Evolutionary conservation across 78 protist species (phyloP).

Genomic region (Dictyostelium brefeldianum): DNA sequence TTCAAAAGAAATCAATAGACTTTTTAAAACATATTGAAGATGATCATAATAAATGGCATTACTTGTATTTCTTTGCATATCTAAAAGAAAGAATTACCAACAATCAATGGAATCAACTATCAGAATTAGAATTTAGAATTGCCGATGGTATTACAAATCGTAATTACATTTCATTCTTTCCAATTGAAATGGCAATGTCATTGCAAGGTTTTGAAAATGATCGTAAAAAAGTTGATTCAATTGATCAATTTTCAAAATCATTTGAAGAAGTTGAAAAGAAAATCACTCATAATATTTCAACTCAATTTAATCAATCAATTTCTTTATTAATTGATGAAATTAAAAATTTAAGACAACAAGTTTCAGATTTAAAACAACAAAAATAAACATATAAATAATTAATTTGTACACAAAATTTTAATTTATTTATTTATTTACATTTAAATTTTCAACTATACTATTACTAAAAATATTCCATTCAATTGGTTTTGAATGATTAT

Average conservation of each 20-base stretch:
- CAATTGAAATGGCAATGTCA: conserved; percentile 61
- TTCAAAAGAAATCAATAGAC: conserved; percentile 81
- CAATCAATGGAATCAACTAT: conserved; percentile 40
- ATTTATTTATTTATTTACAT: background rate
- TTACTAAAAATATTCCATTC: conserved; percentile 22
- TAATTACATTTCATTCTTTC: conserved; percentile 42
- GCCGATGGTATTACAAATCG: conserved; percentile 26
- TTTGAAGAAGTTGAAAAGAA: conserved; percentile 53
- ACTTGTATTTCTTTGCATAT: conserved; percentile 81
- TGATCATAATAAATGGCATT: conserved; percentile 86
- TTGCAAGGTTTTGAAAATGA: conserved; percentile 27
- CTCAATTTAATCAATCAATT: conserved; percentile 38
- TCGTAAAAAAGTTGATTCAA: background rate
- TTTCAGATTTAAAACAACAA: conserved; percentile 26
- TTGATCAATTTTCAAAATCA: background rate
- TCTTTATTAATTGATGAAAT: conserved; percentile 45
- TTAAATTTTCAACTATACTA: background rate
- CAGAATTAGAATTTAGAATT: conserved; percentile 35
- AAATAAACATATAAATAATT: background rate
- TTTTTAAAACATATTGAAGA: conserved; percentile 74
- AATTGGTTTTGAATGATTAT: background rate
- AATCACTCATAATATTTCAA: background rate
- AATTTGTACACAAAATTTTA: background rate
- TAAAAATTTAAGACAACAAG: conserved; percentile 43
- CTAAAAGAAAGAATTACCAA: conserved; percentile 67